Percentiles rank a stretch among this genome's conserved stretches.
These are phyloP conservation scores for Celoporthe dispersa DNA, from an alignment of 2,329 filamentous ascomycete species.

Conservation along the genomic window DNA sequence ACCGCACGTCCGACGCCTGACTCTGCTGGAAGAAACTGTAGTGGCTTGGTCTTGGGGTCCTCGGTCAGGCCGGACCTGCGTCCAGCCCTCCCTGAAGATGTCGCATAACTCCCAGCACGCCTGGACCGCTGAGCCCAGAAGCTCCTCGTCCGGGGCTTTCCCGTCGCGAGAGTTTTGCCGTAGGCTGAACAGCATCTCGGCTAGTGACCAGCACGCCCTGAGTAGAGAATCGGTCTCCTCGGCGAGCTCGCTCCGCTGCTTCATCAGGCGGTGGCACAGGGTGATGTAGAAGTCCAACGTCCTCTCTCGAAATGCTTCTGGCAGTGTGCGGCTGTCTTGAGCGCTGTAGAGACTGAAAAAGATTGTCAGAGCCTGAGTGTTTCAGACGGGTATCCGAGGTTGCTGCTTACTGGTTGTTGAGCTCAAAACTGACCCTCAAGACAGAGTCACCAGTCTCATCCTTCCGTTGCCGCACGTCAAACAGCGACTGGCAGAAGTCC, in stretches of 20 bases:
- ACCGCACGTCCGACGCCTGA: constrained; percentile 43
- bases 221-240: constrained; percentile 85
- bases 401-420: constrained; percentile 80
- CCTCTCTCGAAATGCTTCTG: constrained; percentile 84
- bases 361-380: constrained; percentile 34
- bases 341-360: constrained; percentile 76
- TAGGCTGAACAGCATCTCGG: constrained; percentile 91
- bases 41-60: constrained; percentile 82
- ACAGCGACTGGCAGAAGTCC: constrained; percentile 89
- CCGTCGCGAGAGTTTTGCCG: constrained; percentile 80
- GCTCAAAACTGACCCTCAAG: constrained; percentile 87
- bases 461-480: constrained; percentile 79
- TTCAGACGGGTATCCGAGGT: neutral
- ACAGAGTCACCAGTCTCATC: constrained; percentile 85
- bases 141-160: constrained; percentile 76
- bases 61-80: constrained; percentile 81
- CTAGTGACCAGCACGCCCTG: constrained; percentile 84
- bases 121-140: constrained; percentile 85
- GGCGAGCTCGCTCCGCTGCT: constrained; percentile 77
- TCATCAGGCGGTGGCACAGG: constrained; percentile 94
- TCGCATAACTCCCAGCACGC: constrained; percentile 95
- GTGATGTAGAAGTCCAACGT: constrained; percentile 96
- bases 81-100: constrained; percentile 91
- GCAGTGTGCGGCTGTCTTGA: constrained; percentile 77
- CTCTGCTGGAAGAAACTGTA: constrained; percentile 67